Percentiles rank a stretch among this genome's conserved stretches.
These are phyloP conservation scores for Agaricus sinodeliciosus DNA, from an alignment of 768 basidiomycete species.

Conservation along the genomic window DNA sequence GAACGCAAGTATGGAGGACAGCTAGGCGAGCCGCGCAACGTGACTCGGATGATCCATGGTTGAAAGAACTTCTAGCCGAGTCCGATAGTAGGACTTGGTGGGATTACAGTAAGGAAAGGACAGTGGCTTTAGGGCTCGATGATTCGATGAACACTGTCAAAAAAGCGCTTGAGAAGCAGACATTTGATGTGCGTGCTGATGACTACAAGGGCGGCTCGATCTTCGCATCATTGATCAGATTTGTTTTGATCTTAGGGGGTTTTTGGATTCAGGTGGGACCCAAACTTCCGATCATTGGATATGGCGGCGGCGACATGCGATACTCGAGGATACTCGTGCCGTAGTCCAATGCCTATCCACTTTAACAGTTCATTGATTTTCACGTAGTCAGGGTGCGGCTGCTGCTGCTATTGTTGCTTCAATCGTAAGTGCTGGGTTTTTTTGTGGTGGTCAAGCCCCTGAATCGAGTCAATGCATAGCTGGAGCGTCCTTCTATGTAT, in stretches of 20 bases:
- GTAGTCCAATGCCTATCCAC: background rate
- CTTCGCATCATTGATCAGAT: slow-evolving; percentile 1
- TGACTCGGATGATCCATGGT: slow-evolving; percentile 27
- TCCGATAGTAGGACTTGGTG: slow-evolving; percentile 69
- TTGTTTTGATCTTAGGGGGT: slow-evolving; percentile 47
- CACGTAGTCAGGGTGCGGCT: slow-evolving; percentile 64
- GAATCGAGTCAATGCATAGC: slow-evolving; percentile 17
- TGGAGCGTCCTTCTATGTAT: slow-evolving; percentile 37
- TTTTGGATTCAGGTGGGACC: slow-evolving; percentile 66
- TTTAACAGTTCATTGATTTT: slow-evolving; percentile 2
- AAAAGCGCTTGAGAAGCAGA: slow-evolving; percentile 50
- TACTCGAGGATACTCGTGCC: background rate
- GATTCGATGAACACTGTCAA: slow-evolving; percentile 48
- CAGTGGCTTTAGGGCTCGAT: slow-evolving; percentile 46
- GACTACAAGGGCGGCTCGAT: slow-evolving; percentile 4
- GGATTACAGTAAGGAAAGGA: slow-evolving; percentile 46
- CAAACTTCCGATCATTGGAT: background rate
- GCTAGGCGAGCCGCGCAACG: background rate
- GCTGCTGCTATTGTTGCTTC: slow-evolving; percentile 66
- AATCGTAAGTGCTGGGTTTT: slow-evolving; percentile 40
- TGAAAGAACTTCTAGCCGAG: slow-evolving; percentile 22
- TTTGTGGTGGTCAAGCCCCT: background rate
- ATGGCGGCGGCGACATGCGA: background rate
- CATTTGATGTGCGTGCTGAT: slow-evolving; percentile 53
- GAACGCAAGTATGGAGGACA: background rate